Base-by-base conservation (phyloP, 768 basidiomycete genomes). In the Cubamyces sp. region DNA sequence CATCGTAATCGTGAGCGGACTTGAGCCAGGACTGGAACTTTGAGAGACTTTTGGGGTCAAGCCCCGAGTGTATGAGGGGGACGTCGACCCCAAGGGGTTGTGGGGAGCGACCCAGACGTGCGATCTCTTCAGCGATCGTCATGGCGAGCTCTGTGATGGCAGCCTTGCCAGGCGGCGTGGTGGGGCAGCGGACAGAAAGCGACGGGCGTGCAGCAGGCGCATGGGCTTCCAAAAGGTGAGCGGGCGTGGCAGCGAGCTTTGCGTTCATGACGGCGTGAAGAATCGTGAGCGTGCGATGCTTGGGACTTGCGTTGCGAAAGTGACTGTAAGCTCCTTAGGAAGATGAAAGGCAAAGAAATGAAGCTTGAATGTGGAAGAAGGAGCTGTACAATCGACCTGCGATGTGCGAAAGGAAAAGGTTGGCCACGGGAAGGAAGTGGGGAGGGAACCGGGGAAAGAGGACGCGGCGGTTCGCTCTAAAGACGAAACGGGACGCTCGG, bases 11-110 rank as follows among this genome's bases (percentile, higher is more conserved):
- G 54, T 70, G 61, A 26, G 70, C 71, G 25, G 70, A 74, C 61
- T 73, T 75, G 59, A 76, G 61, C 75, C 74, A 76, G 67, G 71
- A 67, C 64, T 71, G 66, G 26, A 77, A 66, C 34, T 69, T 66
- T 19, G 71, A 68, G 7, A 73, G 65, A 6, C 71, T 74, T 62
- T 69, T 69, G 41, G 74, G 70, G 39, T 73, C 73, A 48, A 77
- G 73, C 45, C 74, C 75, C 0, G 72, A 68, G 60, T 73, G 71
- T 37, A 73, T 67, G 26, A 78, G 70, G 1, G 76, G 71, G 30
- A 66, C 67, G 64, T 75, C 73, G 48, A 67, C 69, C 12, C 70
- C 67, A 30, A 77, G 41, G 16, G 70, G 55, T 18, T 67, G 66
- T 4, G 60, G 60, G 40, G 73, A 67, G 58, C 73, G 73, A 62